Evolutionary conservation across 1,284 basidiomycete species (phyloP), one percentile per base, ranked within the genome.

Genomic region (Flammula alnicola): DNA sequence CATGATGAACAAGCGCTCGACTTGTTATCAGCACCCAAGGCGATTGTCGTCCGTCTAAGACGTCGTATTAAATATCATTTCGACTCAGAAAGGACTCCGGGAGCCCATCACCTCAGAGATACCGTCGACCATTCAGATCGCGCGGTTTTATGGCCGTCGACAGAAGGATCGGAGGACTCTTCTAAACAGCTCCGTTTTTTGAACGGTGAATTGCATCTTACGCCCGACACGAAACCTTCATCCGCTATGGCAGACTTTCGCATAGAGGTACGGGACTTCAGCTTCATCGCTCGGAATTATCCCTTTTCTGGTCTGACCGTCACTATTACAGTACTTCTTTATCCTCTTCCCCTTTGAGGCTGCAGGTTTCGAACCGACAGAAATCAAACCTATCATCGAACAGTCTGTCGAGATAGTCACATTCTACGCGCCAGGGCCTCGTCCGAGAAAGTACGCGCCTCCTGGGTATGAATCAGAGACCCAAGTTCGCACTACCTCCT

Each of bases 391-490:
- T 49, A 54, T 58, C 9, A 59, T 60, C 5, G 66, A 65, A 20
- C 71, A 75, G 52, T 66, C 69, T 30, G 69, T 77, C 12, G 72
- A 73, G 42, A 74, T 78, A 37, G 69, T 65, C 29, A 75, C 74
- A 3, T 66, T 69, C 58, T 67, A 72, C 49, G 69, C 69, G 5
- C 47, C 46, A 16, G 55, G 55, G 20, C 49, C 49, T 17, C 38
- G 52, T 4, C 65, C 70, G 12, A 56, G 63, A 29, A 66, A 63
- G 19, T 73, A 69, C 54, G 63, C 70, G 11, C 73, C 75, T 47
- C 71, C 72, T 14, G 68, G 66, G 33, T 75, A 75, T 52, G 68
- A 71, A 25, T 33, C 42, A 8, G 48, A 44, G 6, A 19, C 3
- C 33, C 16, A n/a, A 10, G 23, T 25, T 4, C 39, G n/a, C n/a